Conservation (phyloP, 2,329 filamentous ascomycete genomes). For the Cercospora sp. region DNA sequence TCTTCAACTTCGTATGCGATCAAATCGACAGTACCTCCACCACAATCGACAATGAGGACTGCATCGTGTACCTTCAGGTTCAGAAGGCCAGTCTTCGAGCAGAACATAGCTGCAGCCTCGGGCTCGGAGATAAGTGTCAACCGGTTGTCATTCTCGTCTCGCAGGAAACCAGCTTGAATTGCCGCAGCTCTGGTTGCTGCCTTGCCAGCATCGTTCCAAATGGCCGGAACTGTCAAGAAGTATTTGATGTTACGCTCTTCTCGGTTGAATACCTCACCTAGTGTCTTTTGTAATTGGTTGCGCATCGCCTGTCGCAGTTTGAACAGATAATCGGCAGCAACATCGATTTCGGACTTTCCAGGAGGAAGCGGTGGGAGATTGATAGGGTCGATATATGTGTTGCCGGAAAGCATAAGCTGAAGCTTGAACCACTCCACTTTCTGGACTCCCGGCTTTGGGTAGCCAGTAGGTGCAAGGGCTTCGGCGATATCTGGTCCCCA, state of each 20-base stretch:
- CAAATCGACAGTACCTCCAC: constrained; percentile 96
- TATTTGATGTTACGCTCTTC: constrained; percentile 98
- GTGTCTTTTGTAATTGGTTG: constrained; percentile 89
- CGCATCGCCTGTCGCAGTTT: constrained; percentile 97
- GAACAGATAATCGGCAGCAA: constrained; percentile 98
- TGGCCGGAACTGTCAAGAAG: constrained; percentile 97
- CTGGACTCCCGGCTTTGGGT: constrained; percentile 95
- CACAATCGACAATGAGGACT: constrained; percentile 97
- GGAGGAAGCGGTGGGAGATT: constrained; percentile 96
- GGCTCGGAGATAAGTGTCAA: constrained; percentile 93
- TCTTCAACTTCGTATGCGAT: constrained; percentile 99
- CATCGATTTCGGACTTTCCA: constrained; percentile 98
- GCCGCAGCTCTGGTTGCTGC: constrained; percentile 93
- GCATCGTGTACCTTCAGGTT: constrained; percentile 98
- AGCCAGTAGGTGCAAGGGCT: constrained; percentile 91
- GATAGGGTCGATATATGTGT: constrained; percentile 98
- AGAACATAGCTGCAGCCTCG: constrained; percentile 95
- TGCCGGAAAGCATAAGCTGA: constrained; percentile 96
- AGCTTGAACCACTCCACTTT: constrained; percentile 99
- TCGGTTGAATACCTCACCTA: constrained; percentile 95
- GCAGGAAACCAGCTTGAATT: constrained; percentile 93
- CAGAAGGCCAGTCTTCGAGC: constrained; percentile 90
- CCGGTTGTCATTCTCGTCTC: constrained; percentile 96
- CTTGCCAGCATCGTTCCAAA: constrained; percentile 99
- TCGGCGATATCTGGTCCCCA: constrained; percentile 99